Evolutionary conservation across 371 early-diverging fungal genomes (phyloP), one percentile per base, ranked within the genome.

Genomic region (Mortierella sp.): DNA sequence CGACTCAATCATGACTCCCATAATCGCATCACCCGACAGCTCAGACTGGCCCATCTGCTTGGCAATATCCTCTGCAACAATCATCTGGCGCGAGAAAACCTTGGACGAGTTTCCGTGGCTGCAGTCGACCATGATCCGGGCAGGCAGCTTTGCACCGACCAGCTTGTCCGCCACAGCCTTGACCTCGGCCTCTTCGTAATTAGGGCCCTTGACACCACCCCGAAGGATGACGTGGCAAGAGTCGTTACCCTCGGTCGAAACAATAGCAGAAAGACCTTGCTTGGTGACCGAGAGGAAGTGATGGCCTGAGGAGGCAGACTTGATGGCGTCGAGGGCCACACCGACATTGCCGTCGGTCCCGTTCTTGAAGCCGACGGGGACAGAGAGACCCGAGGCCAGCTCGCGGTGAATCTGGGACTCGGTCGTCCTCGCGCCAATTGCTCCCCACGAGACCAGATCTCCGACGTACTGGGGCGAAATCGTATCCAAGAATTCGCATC

Each of bases 311-410:
- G 92, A 88, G 24, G 98, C 96, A 7, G 98, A 94, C 68, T 93
- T 89, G 79, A 98, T 96, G 64, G 97, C 98, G 76, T 98, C 98
- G 61, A 97, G 86, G 10, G 98, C 97, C 24, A 98, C 92, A 34
- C 88, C 83, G 34, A 95, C 92, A 73, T 94, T 96, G 53, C 98
- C 98, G 73, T 97, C 97, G 0, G 93, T 92, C 50, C 97, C 97
- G 78, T 97, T 97, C 86, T 97, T 98, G 92, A 98, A 98, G 26
- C 98, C 98, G 26, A 98, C 96, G 11, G 98, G 96, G 82, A 95
- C 94, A 39, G 97, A 96, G 11, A 97, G 92, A 47, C 98, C 98
- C 11, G 94, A 94, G 37, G 97, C 96, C 63, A 98, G 90, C 85
- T 98, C 98, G 71, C 98, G 93, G 85, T 98, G 98, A 40, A 97